Evolutionary conservation across 805 yeast genomes (phyloP).

Genomic region (Nakazawaea holstii): DNA sequence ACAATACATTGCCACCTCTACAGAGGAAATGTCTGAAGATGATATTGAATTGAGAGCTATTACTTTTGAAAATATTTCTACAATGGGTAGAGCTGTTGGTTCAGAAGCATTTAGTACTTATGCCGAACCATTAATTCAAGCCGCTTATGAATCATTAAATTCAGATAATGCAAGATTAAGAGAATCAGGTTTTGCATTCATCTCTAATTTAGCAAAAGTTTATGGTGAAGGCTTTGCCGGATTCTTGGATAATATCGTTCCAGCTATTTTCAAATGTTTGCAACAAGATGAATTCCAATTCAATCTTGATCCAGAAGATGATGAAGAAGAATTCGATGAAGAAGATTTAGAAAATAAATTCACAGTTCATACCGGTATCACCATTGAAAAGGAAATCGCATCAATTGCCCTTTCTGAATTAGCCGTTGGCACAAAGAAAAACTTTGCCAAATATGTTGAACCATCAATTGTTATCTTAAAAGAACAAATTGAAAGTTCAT

Average conservation of each 20-base stretch:
- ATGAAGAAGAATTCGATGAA: slow-evolving; percentile 49
- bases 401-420: slow-evolving; percentile 84
- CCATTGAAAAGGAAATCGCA: slow-evolving; percentile 95
- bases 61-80: slow-evolving; percentile 89
- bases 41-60: slow-evolving; percentile 88
- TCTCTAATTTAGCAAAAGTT: slow-evolving; percentile 91
- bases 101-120: slow-evolving; percentile 79
- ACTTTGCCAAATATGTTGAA: slow-evolving; percentile 74
- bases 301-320: slow-evolving; percentile 46
- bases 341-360: slow-evolving; percentile 67
- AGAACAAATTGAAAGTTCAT: slow-evolving; percentile 78
- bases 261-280: slow-evolving; percentile 77
- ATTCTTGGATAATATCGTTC: slow-evolving; percentile 76
- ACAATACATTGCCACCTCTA: slow-evolving; percentile 67
- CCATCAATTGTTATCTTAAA: slow-evolving; percentile 55
- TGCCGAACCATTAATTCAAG: slow-evolving; percentile 84
- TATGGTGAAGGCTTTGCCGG: slow-evolving; percentile 88
- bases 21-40: slow-evolving; percentile 79
- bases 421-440: slow-evolving; percentile 80
- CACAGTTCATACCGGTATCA: slow-evolving; percentile 89
- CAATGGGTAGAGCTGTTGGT: slow-evolving; percentile 96
- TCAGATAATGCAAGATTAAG: slow-evolving; percentile 80
- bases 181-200: slow-evolving; percentile 91
- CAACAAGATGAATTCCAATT: slow-evolving; percentile 82
- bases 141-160: slow-evolving; percentile 75